Conservation (phyloP, 148 eudicot species). For the Bassia scoparia region DNA sequence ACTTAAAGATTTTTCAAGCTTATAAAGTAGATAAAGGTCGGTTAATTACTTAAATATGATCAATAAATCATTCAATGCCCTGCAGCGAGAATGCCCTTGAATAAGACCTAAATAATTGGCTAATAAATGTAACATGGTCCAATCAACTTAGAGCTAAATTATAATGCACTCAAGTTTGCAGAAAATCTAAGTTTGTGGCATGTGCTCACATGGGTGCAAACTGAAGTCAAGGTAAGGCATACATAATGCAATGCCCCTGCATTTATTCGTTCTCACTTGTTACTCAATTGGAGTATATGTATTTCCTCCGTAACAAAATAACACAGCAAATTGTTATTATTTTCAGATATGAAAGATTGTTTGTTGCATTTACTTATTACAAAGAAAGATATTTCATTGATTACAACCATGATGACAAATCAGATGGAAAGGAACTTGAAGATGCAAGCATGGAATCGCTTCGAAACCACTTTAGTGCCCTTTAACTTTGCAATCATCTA, state of each 20-base stretch:
- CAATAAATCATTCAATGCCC: too few species aligned
- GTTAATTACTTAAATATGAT: too few species aligned
- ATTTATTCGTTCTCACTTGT: background rate
- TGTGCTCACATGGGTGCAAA: constrained; percentile 28
- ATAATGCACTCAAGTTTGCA: constrained; percentile 2
- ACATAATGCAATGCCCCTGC: constrained; percentile 16
- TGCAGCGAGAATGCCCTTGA: constrained; percentile 7
- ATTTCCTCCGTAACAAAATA: too few species aligned
- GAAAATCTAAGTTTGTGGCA: constrained; percentile 10
- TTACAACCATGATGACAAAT: background rate
- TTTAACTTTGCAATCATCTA: background rate
- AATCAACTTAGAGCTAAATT: background rate
- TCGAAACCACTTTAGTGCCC: background rate
- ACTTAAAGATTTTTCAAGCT: too few species aligned
- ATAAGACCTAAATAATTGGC: constrained; percentile 13
- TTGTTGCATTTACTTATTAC: too few species aligned
- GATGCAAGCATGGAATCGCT: background rate
- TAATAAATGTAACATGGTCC: constrained; percentile 27
- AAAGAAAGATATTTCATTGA: too few species aligned
- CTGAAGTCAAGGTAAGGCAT: constrained; percentile 13
- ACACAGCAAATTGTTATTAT: too few species aligned
- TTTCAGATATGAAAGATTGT: too few species aligned
- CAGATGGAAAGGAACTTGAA: background rate
- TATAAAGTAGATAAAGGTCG: too few species aligned
- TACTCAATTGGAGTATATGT: background rate